Conservation (phyloP, 805 yeast genomes). For the Ogataea trehaloabstinens region DNA sequence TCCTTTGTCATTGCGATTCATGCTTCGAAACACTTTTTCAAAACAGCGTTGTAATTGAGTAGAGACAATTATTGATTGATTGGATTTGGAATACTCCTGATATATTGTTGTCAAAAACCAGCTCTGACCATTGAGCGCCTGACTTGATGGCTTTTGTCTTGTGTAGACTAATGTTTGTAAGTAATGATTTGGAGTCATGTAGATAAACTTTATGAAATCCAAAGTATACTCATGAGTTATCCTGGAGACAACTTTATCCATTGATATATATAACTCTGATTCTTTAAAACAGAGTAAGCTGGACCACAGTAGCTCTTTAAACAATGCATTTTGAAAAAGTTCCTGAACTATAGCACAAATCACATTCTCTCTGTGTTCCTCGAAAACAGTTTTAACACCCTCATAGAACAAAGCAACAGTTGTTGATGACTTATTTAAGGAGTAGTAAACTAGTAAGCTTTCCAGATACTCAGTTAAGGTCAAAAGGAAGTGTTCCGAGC, state of each 20-base stretch:
- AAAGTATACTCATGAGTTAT: slow-evolving; percentile 17
- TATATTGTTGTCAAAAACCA: slow-evolving; percentile 13
- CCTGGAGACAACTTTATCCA: slow-evolving; percentile 19
- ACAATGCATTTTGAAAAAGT: slow-evolving; percentile 8
- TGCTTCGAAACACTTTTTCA: slow-evolving; percentile 4
- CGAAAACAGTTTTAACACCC: slow-evolving; percentile 13
- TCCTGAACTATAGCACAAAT: slow-evolving; percentile 4
- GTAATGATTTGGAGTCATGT: slow-evolving; percentile 3
- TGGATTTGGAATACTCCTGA: slow-evolving; percentile 4
- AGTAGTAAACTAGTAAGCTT: slow-evolving; percentile 8
- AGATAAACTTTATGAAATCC: slow-evolving; percentile 14
- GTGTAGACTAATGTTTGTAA: slow-evolving; percentile 6
- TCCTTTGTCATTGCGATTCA: background rate
- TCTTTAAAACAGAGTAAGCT: slow-evolving; percentile 20
- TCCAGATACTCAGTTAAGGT: slow-evolving; percentile 13
- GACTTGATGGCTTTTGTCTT: background rate
- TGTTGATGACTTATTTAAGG: slow-evolving; percentile 7
- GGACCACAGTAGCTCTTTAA: slow-evolving; percentile 18
- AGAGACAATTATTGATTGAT: slow-evolving; percentile 7
- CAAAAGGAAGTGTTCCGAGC: slow-evolving; percentile 9
- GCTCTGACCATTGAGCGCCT: background rate
- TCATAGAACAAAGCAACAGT: slow-evolving; percentile 17
- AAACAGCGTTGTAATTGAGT: slow-evolving; percentile 10
- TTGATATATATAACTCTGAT: slow-evolving; percentile 10
- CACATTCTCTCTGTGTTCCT: slow-evolving; percentile 1